A percentile compares a stretch with the other conserved stretches of the same genome.
phyloP scores from a whole-genome alignment of 805 yeast genomes.

The Schizosaccharomyces osmophilus region DNA sequence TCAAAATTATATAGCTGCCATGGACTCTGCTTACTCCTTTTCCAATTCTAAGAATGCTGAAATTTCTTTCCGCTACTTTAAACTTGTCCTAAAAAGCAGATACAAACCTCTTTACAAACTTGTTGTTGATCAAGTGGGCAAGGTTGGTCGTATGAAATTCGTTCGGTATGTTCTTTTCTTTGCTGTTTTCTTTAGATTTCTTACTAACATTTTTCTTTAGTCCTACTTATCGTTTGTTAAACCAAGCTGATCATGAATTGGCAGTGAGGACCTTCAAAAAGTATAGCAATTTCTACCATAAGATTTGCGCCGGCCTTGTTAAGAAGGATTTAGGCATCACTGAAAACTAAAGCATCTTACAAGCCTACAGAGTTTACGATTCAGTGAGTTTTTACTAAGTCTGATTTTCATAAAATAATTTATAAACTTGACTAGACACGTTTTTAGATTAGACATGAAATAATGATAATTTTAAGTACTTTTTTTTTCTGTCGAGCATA shows the following conservation, averaged over 20 bases:
- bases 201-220: constrained; percentile 12
- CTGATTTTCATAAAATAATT: no score
- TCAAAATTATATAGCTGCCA: constrained; percentile 16
- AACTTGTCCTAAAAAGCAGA: constrained; percentile 35
- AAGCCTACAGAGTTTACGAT: no score
- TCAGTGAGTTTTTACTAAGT: no score
- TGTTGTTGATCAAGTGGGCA: constrained; percentile 65
- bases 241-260: constrained; percentile 34
- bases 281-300: constrained; percentile 44
- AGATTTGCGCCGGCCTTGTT: constrained; percentile 65
- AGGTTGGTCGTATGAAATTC: constrained; percentile 85
- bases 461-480: no score
- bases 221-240: constrained; percentile 52
- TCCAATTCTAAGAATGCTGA: constrained; percentile 48
- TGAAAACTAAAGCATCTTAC: neutral
- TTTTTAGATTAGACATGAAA: no score
- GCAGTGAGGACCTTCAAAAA: constrained; percentile 43
- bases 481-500: no score
- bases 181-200: neutral
- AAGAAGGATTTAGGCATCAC: constrained; percentile 43
- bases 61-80: constrained; percentile 53
- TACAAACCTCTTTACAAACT: constrained; percentile 21
- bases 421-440: no score
- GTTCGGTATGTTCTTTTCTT: constrained; percentile 19
- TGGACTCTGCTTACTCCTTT: constrained; percentile 21